Base-by-base conservation (phyloP, 345 rosid genomes). In the Euphorbia lathyris region DNA sequence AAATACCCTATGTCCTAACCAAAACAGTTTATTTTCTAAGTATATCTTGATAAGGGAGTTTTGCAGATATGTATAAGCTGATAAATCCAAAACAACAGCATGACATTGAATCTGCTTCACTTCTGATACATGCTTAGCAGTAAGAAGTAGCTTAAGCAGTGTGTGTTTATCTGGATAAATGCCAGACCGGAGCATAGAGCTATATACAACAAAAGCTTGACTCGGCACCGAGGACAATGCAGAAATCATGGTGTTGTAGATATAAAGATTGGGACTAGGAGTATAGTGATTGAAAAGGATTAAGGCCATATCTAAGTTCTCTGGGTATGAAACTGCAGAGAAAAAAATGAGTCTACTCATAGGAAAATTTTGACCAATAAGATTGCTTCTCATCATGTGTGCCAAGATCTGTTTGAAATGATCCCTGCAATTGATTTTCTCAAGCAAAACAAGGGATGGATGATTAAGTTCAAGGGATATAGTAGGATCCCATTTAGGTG, bases 301-400 rank as follows among this genome's bases (percentile, higher is more conserved):
- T 56, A 77, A 51, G 0, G 84, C 86, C 42, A 81, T 27, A 73
- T 85, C 88, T 42, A 78, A 9, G 36, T 80, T 83, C 53, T 77
- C 83, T 22, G 88, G 88, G 74, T 72, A 57, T 30, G 88, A 81
- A 32, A 83, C 57, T 19, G 88, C 83, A 10, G 88, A 80, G 79
- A 76, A 81, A 0, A 72, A 75, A 65, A 87, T 73, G 60, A 87
- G 85, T 62, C 88, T 78, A 59, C 91, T 87, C 91, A 87, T 87
- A 0, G 88, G 86, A 66, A 87, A 87, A 6, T 85, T 85, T 63
- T 78, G 58, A 48, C 78, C 58, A 36, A 83, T 69, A 68, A 85
- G 87, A 72, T 82, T 82, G 69, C 70, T 52, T 53, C 86, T 83
- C 86, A 85, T 74, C 10, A 77, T 73, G 63, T 76, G 87, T 9